Percentiles rank a stretch among this genome's conserved stretches.
These are phyloP conservation scores for Cercospora sesami DNA, from an alignment of 2,329 filamentous ascomycete species.

Conservation along the genomic window DNA sequence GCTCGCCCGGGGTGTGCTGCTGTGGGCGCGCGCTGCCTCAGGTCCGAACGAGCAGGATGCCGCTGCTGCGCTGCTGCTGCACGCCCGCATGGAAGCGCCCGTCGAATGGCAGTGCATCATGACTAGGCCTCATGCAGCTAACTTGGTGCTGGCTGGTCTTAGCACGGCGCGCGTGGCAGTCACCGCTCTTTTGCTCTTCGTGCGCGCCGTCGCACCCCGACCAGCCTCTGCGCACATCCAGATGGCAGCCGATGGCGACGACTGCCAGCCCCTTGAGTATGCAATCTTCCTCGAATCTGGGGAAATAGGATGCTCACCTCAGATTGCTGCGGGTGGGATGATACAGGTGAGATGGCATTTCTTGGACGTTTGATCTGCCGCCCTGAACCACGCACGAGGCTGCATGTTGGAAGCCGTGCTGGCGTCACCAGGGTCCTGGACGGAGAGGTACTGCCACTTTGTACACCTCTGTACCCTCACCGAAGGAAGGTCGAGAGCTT, in stretches of 20 bases:
- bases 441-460: conserved; percentile 10
- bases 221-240: neutral
- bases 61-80: neutral
- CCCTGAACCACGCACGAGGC: conserved; percentile 10
- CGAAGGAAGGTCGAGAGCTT: neutral
- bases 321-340: neutral
- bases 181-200: conserved; percentile 18
- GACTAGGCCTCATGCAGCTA: conserved; percentile 11
- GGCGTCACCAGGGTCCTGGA: conserved; percentile 13
- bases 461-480: neutral
- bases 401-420: conserved; percentile 7
- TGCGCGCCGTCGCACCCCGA: conserved; percentile 10
- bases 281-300: neutral
- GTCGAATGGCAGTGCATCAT: conserved; percentile 12
- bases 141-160: neutral
- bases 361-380: conserved; percentile 13
- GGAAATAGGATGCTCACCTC: neutral
- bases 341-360: neutral
- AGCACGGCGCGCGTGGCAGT: conserved; percentile 18
- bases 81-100: conserved; percentile 17
- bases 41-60: neutral
- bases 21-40: neutral
- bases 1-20: neutral
- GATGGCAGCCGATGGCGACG: neutral
- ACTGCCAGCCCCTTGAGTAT: neutral